Conservation (phyloP, 176 grass and related monocot genomes). For the Microstegium vimineum region DNA sequence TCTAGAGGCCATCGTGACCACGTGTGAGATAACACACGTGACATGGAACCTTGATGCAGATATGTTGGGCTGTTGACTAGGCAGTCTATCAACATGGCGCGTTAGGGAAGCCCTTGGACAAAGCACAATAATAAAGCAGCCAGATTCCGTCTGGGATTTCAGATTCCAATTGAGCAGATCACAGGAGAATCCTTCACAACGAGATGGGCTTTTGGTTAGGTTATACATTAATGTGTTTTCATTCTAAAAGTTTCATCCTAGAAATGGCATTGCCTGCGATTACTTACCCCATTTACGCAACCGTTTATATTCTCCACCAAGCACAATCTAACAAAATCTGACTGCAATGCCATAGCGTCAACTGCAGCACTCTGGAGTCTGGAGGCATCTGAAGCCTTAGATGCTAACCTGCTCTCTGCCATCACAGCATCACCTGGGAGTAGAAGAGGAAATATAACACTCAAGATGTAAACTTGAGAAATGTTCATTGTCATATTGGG, state of each 20-base stretch:
- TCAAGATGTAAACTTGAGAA: neutral
- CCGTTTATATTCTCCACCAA: neutral
- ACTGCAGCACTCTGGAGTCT: neutral
- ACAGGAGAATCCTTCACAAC: neutral
- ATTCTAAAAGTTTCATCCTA: neutral
- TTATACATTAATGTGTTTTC: too few relatives aligned
- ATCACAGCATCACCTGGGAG: neutral
- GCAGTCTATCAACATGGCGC: neutral
- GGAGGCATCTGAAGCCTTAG: neutral
- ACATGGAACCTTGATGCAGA: too few relatives aligned
- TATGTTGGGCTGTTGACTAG: neutral
- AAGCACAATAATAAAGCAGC: too few relatives aligned
- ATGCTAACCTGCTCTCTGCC: neutral
- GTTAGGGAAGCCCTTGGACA: too few relatives aligned
- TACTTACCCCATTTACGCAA: neutral
- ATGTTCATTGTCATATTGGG: neutral
- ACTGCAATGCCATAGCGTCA: neutral
- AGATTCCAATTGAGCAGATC: neutral
- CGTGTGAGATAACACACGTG: too few relatives aligned
- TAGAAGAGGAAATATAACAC: neutral
- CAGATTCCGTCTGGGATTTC: neutral
- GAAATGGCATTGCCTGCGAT: neutral
- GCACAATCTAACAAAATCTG: neutral
- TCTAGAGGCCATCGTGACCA: too few relatives aligned
- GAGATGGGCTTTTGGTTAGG: too few relatives aligned